Evolutionary conservation across 208 protist genomes (phyloP).

Genomic region (Trypanosoma rangeli): DNA sequence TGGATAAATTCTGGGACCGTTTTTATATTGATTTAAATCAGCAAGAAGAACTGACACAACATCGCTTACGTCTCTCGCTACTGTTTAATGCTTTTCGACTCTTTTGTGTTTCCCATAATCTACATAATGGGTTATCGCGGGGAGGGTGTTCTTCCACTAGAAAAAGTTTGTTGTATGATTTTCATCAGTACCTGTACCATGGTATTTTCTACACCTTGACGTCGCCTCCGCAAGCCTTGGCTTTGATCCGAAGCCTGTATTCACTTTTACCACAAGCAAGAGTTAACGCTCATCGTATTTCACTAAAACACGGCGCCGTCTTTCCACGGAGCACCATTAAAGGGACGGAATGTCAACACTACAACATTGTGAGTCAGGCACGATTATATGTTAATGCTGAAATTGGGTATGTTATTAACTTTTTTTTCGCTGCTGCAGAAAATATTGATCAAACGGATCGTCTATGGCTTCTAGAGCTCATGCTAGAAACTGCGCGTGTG

Average conservation of each 20-base stretch:
- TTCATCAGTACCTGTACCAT: conserved; percentile 83
- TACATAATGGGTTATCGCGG: conserved; percentile 67
- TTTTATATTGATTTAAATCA: conserved; percentile 74
- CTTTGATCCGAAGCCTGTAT: conserved; percentile 70
- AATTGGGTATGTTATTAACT: conserved; percentile 71
- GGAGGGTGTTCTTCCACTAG: conserved; percentile 66
- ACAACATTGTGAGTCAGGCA: conserved; percentile 57
- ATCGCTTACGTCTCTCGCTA: conserved; percentile 70
- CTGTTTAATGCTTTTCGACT: conserved; percentile 83
- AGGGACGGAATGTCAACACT: conserved; percentile 48
- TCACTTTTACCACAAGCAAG: conserved; percentile 72
- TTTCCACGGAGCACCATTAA: conserved; percentile 80
- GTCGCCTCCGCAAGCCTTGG: conserved; percentile 52
- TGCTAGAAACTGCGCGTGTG: conserved; percentile 85
- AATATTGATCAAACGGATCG: conserved; percentile 54
- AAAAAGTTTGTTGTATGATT: conserved; percentile 67
- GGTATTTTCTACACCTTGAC: conserved; percentile 87
- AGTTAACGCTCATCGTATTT: conserved; percentile 59
- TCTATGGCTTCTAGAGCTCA: conserved; percentile 75
- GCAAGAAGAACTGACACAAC: conserved; percentile 75
- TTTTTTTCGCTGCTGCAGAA: conserved; percentile 66
- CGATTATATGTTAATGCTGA: conserved; percentile 85
- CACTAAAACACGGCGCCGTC: conserved; percentile 70
- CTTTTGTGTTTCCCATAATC: conserved; percentile 60
- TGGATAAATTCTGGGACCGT: conserved; percentile 70